These are phyloP conservation scores for Oryza australiensis DNA, from an alignment of 176 grass and related monocot species.

Conservation along the genomic window DNA sequence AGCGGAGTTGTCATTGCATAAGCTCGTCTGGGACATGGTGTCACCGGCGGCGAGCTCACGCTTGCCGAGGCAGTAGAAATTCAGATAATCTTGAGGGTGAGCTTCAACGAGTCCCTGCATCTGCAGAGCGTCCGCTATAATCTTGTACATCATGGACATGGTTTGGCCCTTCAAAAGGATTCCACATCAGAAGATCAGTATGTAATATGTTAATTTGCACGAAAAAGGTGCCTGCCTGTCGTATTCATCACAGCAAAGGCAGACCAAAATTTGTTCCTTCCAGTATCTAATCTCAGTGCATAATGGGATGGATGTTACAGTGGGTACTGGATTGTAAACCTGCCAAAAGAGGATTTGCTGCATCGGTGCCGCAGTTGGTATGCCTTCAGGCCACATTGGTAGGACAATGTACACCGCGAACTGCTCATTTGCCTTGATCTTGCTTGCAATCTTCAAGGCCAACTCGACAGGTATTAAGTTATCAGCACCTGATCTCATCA, in stretches of 20 bases:
- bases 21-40: background rate
- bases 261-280: too few species aligned
- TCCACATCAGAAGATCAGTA: background rate
- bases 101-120: constrained; percentile 42
- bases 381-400: constrained; percentile 72
- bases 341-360: constrained; percentile 73
- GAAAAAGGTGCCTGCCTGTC: background rate
- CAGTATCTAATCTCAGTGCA: too few species aligned
- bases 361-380: constrained; percentile 48
- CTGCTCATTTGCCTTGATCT: constrained; percentile 51
- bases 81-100: constrained; percentile 62
- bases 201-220: background rate
- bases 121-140: constrained; percentile 42
- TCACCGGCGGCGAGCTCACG: constrained; percentile 33
- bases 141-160: constrained; percentile 67
- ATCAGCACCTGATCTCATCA: constrained; percentile 48
- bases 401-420: constrained; percentile 61
- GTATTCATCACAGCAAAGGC: background rate
- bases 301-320: too few species aligned
- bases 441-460: constrained; percentile 63
- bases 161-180: constrained; percentile 47
- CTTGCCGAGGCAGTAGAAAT: constrained; percentile 68
- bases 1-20: constrained; percentile 32
- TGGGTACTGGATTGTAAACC: constrained; percentile 20
- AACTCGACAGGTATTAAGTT: constrained; percentile 68